A percentile compares a stretch with the other conserved stretches of the same genome.
These are phyloP conservation scores for Malus hybrid DNA, from an alignment of 331 rosid genomes.

Conservation along the genomic window DNA sequence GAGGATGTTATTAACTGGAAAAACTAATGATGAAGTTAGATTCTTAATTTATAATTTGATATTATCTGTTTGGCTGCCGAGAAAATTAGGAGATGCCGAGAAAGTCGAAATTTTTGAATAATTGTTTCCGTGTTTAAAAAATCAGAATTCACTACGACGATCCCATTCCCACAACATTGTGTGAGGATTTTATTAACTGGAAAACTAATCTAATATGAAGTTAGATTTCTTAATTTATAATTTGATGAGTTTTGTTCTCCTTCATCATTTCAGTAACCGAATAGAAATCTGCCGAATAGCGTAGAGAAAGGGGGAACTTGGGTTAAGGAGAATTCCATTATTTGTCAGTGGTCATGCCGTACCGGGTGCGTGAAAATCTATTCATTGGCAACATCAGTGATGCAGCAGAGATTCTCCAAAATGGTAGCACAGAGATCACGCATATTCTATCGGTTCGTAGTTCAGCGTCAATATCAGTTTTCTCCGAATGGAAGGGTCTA, in stretches of 20 bases:
- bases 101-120: too few species aligned
- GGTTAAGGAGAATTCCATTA: neutral
- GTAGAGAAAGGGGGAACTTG: neutral
- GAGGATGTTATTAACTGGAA: neutral
- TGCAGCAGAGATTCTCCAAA: conserved; percentile 64
- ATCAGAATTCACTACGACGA: too few species aligned
- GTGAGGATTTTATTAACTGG: too few species aligned
- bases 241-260: neutral
- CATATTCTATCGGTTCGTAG: conserved; percentile 80
- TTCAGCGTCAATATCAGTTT: conserved; percentile 68
- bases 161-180: too few species aligned
- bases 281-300: neutral
- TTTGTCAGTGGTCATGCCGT: conserved; percentile 45
- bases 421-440: conserved; percentile 39
- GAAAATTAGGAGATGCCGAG: too few species aligned
- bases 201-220: too few species aligned
- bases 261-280: neutral
- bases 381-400: conserved; percentile 71
- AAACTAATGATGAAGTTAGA: neutral
- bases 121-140: too few species aligned
- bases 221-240: too few species aligned
- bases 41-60: too few species aligned
- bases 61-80: too few species aligned
- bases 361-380: conserved; percentile 69
- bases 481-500: conserved; percentile 61